Percentiles rank a stretch among this genome's conserved stretches.
Evolutionary conservation across 441 rosid species (phyloP).

Genomic region (Gossypium schwendimanii): DNA sequence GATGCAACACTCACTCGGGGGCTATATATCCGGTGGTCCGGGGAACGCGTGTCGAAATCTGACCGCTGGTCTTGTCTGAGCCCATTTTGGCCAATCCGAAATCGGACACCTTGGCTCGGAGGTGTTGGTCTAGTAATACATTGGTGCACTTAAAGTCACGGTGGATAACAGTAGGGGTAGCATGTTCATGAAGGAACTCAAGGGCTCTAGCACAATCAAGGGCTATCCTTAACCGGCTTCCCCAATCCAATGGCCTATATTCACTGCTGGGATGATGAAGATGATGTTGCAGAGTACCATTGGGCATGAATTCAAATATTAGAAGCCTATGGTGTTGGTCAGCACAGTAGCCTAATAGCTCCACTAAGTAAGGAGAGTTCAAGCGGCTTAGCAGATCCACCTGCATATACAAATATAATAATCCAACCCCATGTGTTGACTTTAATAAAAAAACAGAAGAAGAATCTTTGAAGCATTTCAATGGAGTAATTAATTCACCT

Average conservation of each 20-base stretch:
- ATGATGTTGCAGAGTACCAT: slow-evolving; percentile 56
- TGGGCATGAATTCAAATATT: slow-evolving; percentile 67
- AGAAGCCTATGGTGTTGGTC: slow-evolving; percentile 77
- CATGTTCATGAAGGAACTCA: slow-evolving; percentile 74
- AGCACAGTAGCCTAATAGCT: slow-evolving; percentile 86
- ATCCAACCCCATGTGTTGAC: slow-evolving; percentile 19
- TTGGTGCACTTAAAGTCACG: slow-evolving; percentile 76
- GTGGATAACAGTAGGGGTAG: slow-evolving; percentile 65
- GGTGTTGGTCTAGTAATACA: slow-evolving; percentile 49
- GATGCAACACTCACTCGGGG: slow-evolving; percentile 68
- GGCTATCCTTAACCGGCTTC: slow-evolving; percentile 63
- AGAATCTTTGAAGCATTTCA: not conserved
- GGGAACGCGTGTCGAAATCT: slow-evolving; percentile 54
- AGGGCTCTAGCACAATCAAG: slow-evolving; percentile 79
- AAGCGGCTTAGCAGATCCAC: slow-evolving; percentile 83
- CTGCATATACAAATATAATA: slow-evolving; percentile 30
- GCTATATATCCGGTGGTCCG: slow-evolving; percentile 82
- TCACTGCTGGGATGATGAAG: slow-evolving; percentile 38
- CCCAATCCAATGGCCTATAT: slow-evolving; percentile 53
- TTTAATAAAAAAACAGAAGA: not conserved
- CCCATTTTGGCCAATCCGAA: slow-evolving; percentile 73
- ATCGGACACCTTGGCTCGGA: slow-evolving; percentile 69
- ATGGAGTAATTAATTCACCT: slow-evolving; percentile 35
- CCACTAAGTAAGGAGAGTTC: slow-evolving; percentile 72
- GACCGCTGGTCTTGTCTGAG: slow-evolving; percentile 66